Evolutionary conservation across 768 basidiomycete species (phyloP).

Genomic region (Macrocybe gigantea): DNA sequence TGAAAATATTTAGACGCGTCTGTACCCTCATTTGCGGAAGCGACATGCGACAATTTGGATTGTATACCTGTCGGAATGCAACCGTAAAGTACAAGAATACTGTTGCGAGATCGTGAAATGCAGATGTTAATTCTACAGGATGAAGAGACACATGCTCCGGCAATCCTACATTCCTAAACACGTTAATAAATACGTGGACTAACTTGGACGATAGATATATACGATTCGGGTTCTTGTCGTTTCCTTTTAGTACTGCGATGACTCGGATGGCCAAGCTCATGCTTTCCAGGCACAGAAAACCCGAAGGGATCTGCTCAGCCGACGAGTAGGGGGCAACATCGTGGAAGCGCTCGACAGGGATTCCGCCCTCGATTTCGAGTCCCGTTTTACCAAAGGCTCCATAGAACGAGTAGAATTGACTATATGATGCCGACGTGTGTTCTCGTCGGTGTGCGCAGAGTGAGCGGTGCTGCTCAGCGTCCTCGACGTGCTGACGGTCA

Average conservation of each 20-base stretch:
- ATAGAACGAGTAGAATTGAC: no score
- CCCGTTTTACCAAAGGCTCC: neutral
- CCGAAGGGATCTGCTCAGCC: conserved; percentile 47
- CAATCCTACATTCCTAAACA: neutral
- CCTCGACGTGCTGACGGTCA: neutral
- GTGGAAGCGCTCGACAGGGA: conserved; percentile 9
- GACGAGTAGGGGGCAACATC: conserved; percentile 22
- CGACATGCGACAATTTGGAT: no score
- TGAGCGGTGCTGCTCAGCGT: no score
- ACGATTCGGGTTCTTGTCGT: no score
- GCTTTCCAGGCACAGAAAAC: conserved; percentile 58
- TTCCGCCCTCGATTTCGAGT: conserved; percentile 4
- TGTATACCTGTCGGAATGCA: no score
- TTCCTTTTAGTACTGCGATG: no score
- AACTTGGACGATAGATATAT: no score
- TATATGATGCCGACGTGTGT: no score
- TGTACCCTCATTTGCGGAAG: neutral
- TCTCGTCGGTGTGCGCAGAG: no score
- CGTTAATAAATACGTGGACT: no score
- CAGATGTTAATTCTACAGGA: neutral
- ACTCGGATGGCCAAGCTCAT: conserved; percentile 3
- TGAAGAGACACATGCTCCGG: neutral
- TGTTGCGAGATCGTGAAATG: neutral
- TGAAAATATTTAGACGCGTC: conserved; percentile 6
- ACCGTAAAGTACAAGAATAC: neutral